Conservation (phyloP, 495 filamentous ascomycete species). For the Letharia columbiana region DNA sequence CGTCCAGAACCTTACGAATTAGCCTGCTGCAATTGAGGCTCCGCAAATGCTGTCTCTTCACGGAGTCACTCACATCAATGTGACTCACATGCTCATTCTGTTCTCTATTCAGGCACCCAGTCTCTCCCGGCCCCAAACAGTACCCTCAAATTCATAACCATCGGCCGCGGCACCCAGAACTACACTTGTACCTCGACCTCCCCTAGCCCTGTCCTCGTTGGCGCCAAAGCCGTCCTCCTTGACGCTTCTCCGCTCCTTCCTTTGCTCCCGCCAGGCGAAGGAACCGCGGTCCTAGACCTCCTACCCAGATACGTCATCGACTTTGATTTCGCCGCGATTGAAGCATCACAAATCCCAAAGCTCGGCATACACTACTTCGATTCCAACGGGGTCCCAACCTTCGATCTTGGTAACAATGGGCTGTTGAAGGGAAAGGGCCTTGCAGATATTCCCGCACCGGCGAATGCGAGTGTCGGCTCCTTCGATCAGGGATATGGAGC, state of each 20-base stretch:
- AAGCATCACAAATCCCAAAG: constrained; percentile 30
- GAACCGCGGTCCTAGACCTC: constrained; percentile 26
- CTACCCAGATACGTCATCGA: constrained; percentile 34
- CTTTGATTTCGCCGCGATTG: constrained; percentile 29
- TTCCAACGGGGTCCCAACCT: constrained; percentile 41
- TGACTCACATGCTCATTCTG: not conserved
- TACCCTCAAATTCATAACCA: constrained; percentile 50
- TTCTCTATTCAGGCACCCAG: constrained; percentile 10
- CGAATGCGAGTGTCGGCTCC: constrained; percentile 36
- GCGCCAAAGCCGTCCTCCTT: constrained; percentile 61
- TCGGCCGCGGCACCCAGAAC: constrained; percentile 71
- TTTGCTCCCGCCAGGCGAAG: constrained; percentile 26
- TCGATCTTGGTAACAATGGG: constrained; percentile 44
- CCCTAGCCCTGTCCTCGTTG: constrained; percentile 35
- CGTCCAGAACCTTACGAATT: not conserved
- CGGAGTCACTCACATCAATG: not conserved
- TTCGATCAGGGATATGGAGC: constrained; percentile 36
- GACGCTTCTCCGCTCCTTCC: constrained; percentile 46
- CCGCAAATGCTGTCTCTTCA: not conserved
- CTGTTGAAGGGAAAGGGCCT: constrained; percentile 37
- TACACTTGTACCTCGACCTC: constrained; percentile 53
- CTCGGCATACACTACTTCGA: constrained; percentile 64
- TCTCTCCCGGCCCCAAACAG: constrained; percentile 42
- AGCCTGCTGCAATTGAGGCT: not conserved
- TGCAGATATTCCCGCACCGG: constrained; percentile 43